Conservation (phyloP, 306 rosid species). For the Fragaria iinumae region DNA sequence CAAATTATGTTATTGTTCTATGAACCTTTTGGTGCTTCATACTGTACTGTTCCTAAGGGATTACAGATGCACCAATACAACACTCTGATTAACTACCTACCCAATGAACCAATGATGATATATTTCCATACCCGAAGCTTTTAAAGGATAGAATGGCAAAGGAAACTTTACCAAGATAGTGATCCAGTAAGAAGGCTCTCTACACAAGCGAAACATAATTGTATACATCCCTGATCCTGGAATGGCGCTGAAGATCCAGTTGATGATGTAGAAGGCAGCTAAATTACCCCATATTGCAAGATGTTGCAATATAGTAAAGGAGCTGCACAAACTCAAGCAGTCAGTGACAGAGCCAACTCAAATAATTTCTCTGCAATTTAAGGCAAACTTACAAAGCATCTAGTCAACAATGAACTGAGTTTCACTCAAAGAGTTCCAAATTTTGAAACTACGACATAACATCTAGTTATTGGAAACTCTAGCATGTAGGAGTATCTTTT, state of each 20-base stretch:
- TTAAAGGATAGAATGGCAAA: background rate
- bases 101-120: background rate
- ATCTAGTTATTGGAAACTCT: background rate
- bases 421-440: background rate
- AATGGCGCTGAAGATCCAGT: slow-evolving; percentile 86
- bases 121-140: background rate
- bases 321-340: slow-evolving; percentile 52
- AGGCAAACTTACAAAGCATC: background rate
- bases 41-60: background rate
- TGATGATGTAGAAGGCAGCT: slow-evolving; percentile 75
- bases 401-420: background rate
- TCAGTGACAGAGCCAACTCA: slow-evolving; percentile 22
- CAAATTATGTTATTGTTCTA: background rate
- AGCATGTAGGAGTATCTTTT: background rate
- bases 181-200: slow-evolving; percentile 90
- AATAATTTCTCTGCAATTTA: slow-evolving; percentile 10
- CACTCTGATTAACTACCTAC: background rate
- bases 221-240: slow-evolving; percentile 97
- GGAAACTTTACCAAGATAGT: slow-evolving; percentile 65
- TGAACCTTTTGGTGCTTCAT: background rate
- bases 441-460: background rate
- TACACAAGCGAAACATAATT: slow-evolving; percentile 84
- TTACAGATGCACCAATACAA: background rate
- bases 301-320: slow-evolving; percentile 85
- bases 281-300: slow-evolving; percentile 95